Evolutionary conservation across 495 filamentous ascomycete genomes (phyloP), one percentile per base, ranked within the genome.

Genomic region (Daldinia caldariorum): DNA sequence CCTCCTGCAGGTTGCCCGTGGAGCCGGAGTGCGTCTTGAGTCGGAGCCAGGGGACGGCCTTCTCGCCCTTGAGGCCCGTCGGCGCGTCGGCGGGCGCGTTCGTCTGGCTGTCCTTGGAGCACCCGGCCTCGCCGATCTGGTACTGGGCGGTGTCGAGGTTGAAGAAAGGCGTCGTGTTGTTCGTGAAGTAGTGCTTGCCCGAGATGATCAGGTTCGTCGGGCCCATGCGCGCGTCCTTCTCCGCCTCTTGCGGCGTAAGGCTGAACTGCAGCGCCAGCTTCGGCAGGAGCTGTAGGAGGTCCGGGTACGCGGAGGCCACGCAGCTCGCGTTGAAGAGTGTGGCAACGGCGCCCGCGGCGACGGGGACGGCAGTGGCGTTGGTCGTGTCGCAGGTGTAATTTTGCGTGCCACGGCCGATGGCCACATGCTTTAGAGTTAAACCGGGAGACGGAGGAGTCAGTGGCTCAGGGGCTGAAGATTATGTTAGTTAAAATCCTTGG

Each of bases 291-390:
- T 82, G 61, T 57, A 94, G 79, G 8, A 94, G 79, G 56, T 88
- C 85, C 2, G 91, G 89, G 67, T 84, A 85, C 65, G 86, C 82
- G 35, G 88, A 83, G 7, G 91, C 91, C 29, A 92, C 74, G 83
- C 94, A 99, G 55, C 90, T 90, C 47, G 86, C 90, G 80, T 99
- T 91, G 89, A 90, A 97, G 67, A 99, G 92, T 26, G 84, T 89
- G 51, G 95, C 95, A 16, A 92, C 77, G 59, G 95, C 95, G 65
- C 95, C 95, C 43, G 84, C 76, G 16, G 88, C 78, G 4, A 75
- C 76, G n/a, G 94, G 94, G 0, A 79, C 76, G 0, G 88, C 85
- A 1, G 83, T 78, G 3, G 86, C 74, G 69, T 87, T 85, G 58
- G 80, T 80, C 35, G 84, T 76, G 38, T 86, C 82, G 83, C 94